Base-by-base conservation (phyloP, 441 rosid genomes). In the Gossypium gossypioides region DNA sequence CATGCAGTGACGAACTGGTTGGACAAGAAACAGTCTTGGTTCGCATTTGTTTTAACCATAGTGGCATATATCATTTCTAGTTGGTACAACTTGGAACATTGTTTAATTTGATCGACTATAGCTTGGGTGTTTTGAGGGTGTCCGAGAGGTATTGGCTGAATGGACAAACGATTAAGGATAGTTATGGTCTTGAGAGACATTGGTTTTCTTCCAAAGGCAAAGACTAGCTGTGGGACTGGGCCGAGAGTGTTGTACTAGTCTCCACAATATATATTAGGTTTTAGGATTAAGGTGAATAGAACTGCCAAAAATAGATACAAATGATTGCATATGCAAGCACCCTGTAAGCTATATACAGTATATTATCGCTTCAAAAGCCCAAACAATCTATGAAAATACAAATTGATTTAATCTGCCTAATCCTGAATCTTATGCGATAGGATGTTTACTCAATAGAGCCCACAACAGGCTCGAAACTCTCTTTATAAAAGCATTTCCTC, bases 1-100 rank as follows among this genome's bases (percentile, higher is more conserved):
- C 82, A 83, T 1, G 83, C 73, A 46, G 79, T 78, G 68, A 86
- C 74, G 77, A 88, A 83, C 51, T 88, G 89, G 82, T 86, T 88
- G 60, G 74, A 69, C 6, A 77, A 74, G 77, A 68, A 79, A 73
- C 83, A 83, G 63, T 88, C 81, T 59, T 83, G 84, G 73, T 75
- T 80, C 6, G 78, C 83, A 68, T 75, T 57, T 69, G 44, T 73
- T 75, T 86, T 86, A 76, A 86, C 16, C 89, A 86, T 79, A 78
- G 79, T 69, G 67, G 89, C 89, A 61, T 80, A 81, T 48, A 76
- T 51, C 25, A 79, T 72, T 46, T 86, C 86, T 6, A 84, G 75
- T n/a, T 77, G 74, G 76, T 44, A 72, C 0, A 80, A 50, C 55
- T 10, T 68, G 42, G 82, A 50, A 73, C 84, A 83, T 80, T 70